Percentiles rank a stretch among this genome's conserved stretches.
Conservation (phyloP, 176 grass and related monocot genomes). For the Saccharum spontaneum region DNA sequence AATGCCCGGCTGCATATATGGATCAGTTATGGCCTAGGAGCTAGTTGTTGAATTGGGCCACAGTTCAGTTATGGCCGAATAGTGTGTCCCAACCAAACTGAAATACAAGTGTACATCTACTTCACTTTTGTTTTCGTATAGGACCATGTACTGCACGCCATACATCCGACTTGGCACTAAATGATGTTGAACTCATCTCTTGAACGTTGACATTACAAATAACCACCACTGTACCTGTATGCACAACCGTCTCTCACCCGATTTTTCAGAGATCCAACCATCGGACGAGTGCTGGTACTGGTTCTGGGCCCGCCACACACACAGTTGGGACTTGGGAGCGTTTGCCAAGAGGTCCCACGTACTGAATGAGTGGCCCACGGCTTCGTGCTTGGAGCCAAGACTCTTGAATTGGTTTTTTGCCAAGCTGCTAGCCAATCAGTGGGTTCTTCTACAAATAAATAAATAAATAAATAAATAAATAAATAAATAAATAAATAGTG, state of each 20-base stretch:
- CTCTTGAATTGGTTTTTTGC: no score
- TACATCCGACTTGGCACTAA: neutral
- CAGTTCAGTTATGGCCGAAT: neutral
- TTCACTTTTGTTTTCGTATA: neutral
- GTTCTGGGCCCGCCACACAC: constrained; percentile 8
- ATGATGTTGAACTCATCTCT: neutral
- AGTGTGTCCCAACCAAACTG: neutral
- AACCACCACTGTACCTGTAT: neutral
- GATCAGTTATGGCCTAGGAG: neutral
- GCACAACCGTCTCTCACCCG: neutral
- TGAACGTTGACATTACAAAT: neutral
- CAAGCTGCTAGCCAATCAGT: no score
- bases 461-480: no score
- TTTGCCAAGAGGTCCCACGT: neutral
- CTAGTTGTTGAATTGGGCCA: neutral
- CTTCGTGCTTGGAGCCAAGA: neutral
- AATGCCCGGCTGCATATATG: neutral
- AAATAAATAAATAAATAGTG: no score
- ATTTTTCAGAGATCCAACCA: neutral
- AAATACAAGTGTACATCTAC: neutral
- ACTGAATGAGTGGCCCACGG: neutral
- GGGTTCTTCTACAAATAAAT: no score
- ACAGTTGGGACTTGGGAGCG: neutral
- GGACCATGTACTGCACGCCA: neutral
- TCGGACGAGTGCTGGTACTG: neutral